A percentile compares a stretch with the other conserved stretches of the same genome.
Evolutionary conservation across 164 flowering plant genomes (phyloP).

Genomic region (Chimonanthus praecox): DNA sequence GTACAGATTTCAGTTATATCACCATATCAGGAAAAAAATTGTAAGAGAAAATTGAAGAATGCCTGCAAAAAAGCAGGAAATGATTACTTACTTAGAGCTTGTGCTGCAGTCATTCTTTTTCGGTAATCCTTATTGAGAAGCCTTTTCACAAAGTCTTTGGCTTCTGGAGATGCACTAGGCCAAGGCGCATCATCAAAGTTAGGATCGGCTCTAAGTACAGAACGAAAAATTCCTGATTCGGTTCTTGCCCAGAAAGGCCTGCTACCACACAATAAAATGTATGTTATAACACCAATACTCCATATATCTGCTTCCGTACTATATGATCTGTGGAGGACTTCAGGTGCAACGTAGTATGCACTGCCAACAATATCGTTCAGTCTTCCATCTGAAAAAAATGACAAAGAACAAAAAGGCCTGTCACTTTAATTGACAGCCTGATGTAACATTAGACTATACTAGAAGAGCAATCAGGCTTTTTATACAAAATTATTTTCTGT

Average conservation of each 20-base stretch:
- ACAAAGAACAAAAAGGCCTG: neutral
- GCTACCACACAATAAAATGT: constrained; percentile 94
- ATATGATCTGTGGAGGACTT: constrained; percentile 94
- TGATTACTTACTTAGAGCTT: constrained; percentile 48
- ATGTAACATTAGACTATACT: neutral
- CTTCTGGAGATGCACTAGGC: constrained; percentile 55
- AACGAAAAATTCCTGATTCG: constrained; percentile 98
- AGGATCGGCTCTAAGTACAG: constrained; percentile 94
- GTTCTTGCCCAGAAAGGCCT: constrained; percentile 99
- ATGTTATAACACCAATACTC: constrained; percentile 96
- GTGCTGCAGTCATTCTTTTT: constrained; percentile 67
- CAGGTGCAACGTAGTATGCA: constrained; percentile 99
- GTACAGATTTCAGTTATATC: too few relatives aligned
- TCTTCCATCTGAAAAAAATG: constrained; percentile 65
- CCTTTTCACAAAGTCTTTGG: constrained; percentile 61
- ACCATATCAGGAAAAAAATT: too few relatives aligned
- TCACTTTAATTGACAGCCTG: neutral
- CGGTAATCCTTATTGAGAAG: constrained; percentile 56
- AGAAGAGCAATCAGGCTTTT: neutral
- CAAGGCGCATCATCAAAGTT: constrained; percentile 79
- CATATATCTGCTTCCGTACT: constrained; percentile 94
- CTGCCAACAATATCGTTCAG: constrained; percentile 98
- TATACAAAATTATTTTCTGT: neutral
- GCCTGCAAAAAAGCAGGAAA: neutral
- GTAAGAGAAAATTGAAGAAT: too few relatives aligned